Evolutionary conservation across 2,329 filamentous ascomycete genomes (phyloP), one percentile per base, ranked within the genome.

Genomic region (Xylaria sp.): DNA sequence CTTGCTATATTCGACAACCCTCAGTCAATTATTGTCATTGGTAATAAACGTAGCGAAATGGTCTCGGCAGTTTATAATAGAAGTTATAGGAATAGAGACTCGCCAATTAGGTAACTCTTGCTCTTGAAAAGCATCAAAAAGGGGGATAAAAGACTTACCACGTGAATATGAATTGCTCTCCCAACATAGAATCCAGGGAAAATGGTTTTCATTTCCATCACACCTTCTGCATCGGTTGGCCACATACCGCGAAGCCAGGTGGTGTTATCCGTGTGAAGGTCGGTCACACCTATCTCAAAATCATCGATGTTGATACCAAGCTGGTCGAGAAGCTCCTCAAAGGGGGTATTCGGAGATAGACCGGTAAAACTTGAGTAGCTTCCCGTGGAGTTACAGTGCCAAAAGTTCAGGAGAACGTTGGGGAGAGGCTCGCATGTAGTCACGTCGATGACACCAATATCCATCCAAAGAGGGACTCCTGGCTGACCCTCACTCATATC

Each of bases 341-440:
- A 80, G 0, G 64, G 58, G 1, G 75, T 80, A 41, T 80, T 77
- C 0, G 78, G 79, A 15, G 73, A 75, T 2, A 78, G 66, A 1
- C 73, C 72, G 28, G 74, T 75, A 67, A 79, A 79, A 28, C 72
- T 75, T 12, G 75, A 75, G 73, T 78, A 78, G 5, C 68, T 73
- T 2, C 77, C 75, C 1, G 76, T 78, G 15, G 79, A 71, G 60
- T 81, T 81, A 67, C 75, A 76, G 43, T 80, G 74, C 79, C 79
- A 81, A 36, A 76, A 72, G 62, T 81, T 77, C 33, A 81, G 62
- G 58, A 75, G 77, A 18, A 80, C 71, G 49, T 74, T 69, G 0
- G 72, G 70, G 13, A 80, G 68, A 1, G 77, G 74, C 57, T 76
- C 68, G 71, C 79, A 81, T 62, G 76, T 79, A 23, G 72, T 73